Conservation (phyloP, 805 yeast genomes). For the Isabelozyma heimii region DNA sequence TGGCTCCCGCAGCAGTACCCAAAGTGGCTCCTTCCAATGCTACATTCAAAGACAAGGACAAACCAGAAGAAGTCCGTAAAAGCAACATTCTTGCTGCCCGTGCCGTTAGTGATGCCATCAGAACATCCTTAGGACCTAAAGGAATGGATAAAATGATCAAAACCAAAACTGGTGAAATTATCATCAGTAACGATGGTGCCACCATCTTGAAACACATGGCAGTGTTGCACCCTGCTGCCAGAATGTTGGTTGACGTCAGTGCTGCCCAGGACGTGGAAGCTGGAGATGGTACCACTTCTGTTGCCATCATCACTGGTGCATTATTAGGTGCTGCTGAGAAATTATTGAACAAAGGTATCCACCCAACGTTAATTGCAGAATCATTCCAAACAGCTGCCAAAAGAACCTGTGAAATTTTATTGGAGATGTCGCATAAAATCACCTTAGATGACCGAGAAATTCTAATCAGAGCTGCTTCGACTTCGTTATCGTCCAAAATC, state of each 20-base stretch:
- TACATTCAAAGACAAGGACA: slow-evolving; percentile 87
- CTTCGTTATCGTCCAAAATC: slow-evolving; percentile 91
- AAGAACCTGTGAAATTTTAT: slow-evolving; percentile 75
- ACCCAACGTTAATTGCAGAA: slow-evolving; percentile 93
- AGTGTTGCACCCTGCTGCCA: slow-evolving; percentile 96
- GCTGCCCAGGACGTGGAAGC: slow-evolving; percentile 99
- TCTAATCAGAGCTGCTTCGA: slow-evolving; percentile 86
- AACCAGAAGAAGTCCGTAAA: slow-evolving; percentile 91
- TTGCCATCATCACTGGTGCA: slow-evolving; percentile 93
- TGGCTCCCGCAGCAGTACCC: slow-evolving; percentile 11
- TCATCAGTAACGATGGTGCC: slow-evolving; percentile 97
- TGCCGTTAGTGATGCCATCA: slow-evolving; percentile 92
- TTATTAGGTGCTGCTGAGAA: slow-evolving; percentile 92
- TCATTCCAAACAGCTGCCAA: slow-evolving; percentile 86
- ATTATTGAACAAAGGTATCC: slow-evolving; percentile 84
- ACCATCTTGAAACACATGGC: slow-evolving; percentile 98
- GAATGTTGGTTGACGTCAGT: slow-evolving; percentile 92
- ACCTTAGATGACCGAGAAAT: slow-evolving; percentile 79
- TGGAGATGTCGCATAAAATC: slow-evolving; percentile 82
- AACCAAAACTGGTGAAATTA: slow-evolving; percentile 87
- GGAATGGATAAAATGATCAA: slow-evolving; percentile 99
- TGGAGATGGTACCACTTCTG: slow-evolving; percentile 99
- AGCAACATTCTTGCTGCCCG: slow-evolving; percentile 88
- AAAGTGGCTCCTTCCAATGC: slow-evolving; percentile 63
- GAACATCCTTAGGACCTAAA: slow-evolving; percentile 95